Evolutionary conservation across 2,329 filamentous ascomycete species (phyloP), one percentile per base, ranked within the genome.

Genomic region (Penicillium sp.): DNA sequence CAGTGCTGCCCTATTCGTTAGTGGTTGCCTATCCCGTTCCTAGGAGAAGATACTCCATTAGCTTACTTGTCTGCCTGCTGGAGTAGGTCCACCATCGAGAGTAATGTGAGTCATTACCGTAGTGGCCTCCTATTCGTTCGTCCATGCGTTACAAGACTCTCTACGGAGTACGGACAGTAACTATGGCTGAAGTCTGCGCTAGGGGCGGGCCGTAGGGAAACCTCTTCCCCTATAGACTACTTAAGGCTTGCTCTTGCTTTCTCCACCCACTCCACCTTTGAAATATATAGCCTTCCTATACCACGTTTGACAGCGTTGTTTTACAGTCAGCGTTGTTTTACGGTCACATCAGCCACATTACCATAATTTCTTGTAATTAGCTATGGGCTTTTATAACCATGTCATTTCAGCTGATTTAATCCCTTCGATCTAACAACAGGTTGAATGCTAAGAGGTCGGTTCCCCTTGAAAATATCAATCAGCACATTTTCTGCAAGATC

Each of bases 1-100:
- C 37, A 38, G 37, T 38, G 37, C 10, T 13, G 4, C 15, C 15
- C 37, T 38, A 38, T 38, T 38, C 12, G 12, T 38, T 13, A 13
- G 37, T 38, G 37, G 37, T 38, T 38, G 37, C 37, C 15, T 17
- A 38, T 12, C 15, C 3, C 37, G 37, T 15, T 17, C 37, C 37
- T 50, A n/a, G 47, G 47, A 26, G 47, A n/a, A 30, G 47, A 50
- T n/a, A 28, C 47, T 30, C 28, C 47, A 50, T 30, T 50, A n/a
- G 53, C 53, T 55, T 17, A 42, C 24, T 38, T 3, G 28, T 28
- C 28, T 28, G 53, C 53, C 53, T 55, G 35, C 53, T 42, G 35
- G 24, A 55, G 53, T 17, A 19, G 53, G 53, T 55, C n/a, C 53
- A 28, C 53, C 8, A 55, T 55, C 53, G 53, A 55, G 53, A 55